phyloP scores from a whole-genome alignment of 179 eudicot genomes.

The Pouteria campechiana region DNA sequence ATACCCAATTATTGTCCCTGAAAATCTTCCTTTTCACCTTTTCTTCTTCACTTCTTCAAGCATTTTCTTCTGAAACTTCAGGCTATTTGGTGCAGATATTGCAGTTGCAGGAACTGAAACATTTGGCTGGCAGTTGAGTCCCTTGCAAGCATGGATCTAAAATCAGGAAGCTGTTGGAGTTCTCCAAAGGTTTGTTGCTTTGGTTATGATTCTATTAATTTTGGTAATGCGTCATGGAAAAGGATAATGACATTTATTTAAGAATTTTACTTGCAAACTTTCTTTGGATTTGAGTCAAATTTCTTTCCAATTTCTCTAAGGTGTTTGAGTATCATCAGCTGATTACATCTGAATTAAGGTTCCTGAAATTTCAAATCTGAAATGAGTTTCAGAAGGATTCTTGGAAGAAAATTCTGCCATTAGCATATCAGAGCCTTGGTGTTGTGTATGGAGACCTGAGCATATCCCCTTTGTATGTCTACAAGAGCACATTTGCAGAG shows the following conservation, averaged over 20 bases:
- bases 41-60: too few species aligned
- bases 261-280: conserved; percentile 1
- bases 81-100: too few species aligned
- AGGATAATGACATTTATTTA: not conserved
- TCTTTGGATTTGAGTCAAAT: not conserved
- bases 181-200: conserved; percentile 21
- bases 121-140: too few species aligned
- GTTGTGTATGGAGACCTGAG: conserved; percentile 92
- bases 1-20: too few species aligned
- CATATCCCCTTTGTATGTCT: conserved; percentile 86
- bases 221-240: not conserved
- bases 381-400: conserved; percentile 48
- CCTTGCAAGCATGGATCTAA: conserved; percentile 49
- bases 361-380: conserved; percentile 1
- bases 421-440: conserved; percentile 88
- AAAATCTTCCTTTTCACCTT: too few species aligned
- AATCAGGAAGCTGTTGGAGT: conserved; percentile 36
- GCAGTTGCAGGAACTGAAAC: too few species aligned
- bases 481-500: conserved; percentile 78
- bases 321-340: not conserved
- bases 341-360: not conserved
- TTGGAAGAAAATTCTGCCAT: conserved; percentile 50
- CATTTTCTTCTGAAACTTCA: too few species aligned
- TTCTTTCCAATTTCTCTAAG: too few species aligned
- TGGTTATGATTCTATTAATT: not conserved